A percentile compares a stretch with the other conserved stretches of the same genome.
Conservation (phyloP, 139 green algal genomes). For the Micractinium sp. region DNA sequence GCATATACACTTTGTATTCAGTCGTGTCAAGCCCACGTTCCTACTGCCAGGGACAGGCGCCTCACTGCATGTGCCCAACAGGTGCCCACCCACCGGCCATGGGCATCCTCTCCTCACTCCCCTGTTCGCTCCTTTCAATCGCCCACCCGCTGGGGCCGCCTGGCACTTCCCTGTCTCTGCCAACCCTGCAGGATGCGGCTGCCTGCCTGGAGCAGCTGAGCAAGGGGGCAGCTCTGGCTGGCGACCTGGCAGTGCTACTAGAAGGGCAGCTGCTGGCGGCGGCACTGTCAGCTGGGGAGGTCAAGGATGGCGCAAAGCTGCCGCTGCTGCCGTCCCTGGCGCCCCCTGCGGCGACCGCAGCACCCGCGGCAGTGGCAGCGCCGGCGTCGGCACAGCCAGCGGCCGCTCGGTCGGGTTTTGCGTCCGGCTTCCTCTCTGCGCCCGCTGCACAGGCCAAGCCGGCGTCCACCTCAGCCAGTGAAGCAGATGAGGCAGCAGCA, state of each 20-base stretch:
- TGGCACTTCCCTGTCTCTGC: background rate
- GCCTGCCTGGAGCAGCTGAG: conserved; percentile 25
- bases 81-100: background rate
- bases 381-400: background rate
- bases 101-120: background rate
- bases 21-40: no score
- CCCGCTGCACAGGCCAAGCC: background rate
- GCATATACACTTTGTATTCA: no score
- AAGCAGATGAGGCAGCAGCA: background rate
- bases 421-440: background rate
- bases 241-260: conserved; percentile 21
- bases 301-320: conserved; percentile 29
- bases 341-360: background rate
- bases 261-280: conserved; percentile 45
- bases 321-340: conserved; percentile 16
- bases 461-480: background rate
- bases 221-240: background rate
- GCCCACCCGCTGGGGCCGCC: background rate
- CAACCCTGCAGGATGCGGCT: conserved; percentile 35
- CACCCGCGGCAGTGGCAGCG: background rate
- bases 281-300: background rate
- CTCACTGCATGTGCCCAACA: no score
- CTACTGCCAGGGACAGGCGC: no score
- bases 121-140: no score
- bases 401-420: background rate